Evolutionary conservation across 2,329 filamentous ascomycete species (phyloP).

Genomic region (Fusarium kyushuense): DNA sequence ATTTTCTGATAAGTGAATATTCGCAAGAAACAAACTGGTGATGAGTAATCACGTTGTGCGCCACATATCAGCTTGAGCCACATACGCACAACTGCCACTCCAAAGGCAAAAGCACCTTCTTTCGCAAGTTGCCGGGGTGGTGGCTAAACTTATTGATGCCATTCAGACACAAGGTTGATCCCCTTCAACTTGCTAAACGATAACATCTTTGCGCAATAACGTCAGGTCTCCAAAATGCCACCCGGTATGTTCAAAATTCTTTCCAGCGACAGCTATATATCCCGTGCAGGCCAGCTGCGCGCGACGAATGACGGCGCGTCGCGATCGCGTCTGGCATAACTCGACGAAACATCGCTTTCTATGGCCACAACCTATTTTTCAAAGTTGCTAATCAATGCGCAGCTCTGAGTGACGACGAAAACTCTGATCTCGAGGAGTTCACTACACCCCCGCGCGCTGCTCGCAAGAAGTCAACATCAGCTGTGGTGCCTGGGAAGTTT

Average conservation of each 20-base stretch:
- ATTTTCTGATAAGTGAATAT: too few species aligned
- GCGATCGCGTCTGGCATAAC: constrained; percentile 11
- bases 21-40: background rate
- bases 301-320: constrained; percentile 13
- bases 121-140: background rate
- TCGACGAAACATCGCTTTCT: background rate
- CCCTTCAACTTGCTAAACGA: background rate
- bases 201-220: background rate
- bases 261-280: background rate
- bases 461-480: constrained; percentile 47
- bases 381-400: constrained; percentile 35
- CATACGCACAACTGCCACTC: constrained; percentile 14
- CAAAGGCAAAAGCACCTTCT: constrained; percentile 19
- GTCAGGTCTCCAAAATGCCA: constrained; percentile 39
- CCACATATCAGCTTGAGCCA: constrained; percentile 22
- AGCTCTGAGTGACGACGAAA: constrained; percentile 56
- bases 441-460: constrained; percentile 41
- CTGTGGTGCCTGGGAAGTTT: constrained; percentile 20
- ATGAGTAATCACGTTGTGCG: background rate
- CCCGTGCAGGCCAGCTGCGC: constrained; percentile 4
- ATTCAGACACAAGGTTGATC: constrained; percentile 1
- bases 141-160: background rate
- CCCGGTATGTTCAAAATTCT: constrained; percentile 39
- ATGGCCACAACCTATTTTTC: constrained; percentile 10
- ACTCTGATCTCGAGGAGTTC: constrained; percentile 51